A percentile compares a stretch with the other conserved stretches of the same genome.
phyloP scores from a whole-genome alignment of 2,329 filamentous ascomycete species.

The Cladophialophora yegresii region DNA sequence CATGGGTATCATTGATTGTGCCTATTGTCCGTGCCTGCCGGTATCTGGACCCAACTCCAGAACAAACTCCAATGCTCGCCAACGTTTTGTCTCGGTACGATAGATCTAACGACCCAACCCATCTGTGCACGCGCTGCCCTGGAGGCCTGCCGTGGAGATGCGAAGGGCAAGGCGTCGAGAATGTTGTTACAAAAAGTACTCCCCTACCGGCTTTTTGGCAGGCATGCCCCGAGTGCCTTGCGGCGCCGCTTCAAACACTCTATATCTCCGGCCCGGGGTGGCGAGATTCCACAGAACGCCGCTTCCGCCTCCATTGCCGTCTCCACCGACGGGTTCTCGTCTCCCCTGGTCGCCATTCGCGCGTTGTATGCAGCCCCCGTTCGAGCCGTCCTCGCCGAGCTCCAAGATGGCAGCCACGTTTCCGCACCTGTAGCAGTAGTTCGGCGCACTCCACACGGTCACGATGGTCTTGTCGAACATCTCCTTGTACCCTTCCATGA shows the following conservation, averaged over 20 bases:
- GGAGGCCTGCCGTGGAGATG: background rate
- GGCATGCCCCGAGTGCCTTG: constrained; percentile 97
- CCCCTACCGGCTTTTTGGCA: constrained; percentile 95
- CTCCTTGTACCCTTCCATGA: constrained; percentile 99
- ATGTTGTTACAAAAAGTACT: constrained; percentile 74
- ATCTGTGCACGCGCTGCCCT: background rate
- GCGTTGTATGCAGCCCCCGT: constrained; percentile 51
- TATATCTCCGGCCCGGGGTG: constrained; percentile 84
- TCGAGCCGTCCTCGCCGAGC: constrained; percentile 65
- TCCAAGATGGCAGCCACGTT: constrained; percentile 96
- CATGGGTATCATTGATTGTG: background rate
- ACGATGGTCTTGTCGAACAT: constrained; percentile 97
- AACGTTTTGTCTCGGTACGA: background rate
- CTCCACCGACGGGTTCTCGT: constrained; percentile 40
- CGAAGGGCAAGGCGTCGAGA: background rate
- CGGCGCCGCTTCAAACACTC: constrained; percentile 94
- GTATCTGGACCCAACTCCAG: background rate
- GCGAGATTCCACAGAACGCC: constrained; percentile 39
- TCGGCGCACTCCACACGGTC: constrained; percentile 97
- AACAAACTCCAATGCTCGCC: background rate
- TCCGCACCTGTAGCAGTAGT: constrained; percentile 94
- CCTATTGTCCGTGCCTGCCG: background rate
- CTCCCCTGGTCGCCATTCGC: constrained; percentile 48
- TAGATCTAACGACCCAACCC: background rate
- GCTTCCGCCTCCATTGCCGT: constrained; percentile 24